Evolutionary conservation across 163 green algal species (phyloP), one percentile per base, ranked within the genome.

Genomic region (Prototheca cutis): DNA sequence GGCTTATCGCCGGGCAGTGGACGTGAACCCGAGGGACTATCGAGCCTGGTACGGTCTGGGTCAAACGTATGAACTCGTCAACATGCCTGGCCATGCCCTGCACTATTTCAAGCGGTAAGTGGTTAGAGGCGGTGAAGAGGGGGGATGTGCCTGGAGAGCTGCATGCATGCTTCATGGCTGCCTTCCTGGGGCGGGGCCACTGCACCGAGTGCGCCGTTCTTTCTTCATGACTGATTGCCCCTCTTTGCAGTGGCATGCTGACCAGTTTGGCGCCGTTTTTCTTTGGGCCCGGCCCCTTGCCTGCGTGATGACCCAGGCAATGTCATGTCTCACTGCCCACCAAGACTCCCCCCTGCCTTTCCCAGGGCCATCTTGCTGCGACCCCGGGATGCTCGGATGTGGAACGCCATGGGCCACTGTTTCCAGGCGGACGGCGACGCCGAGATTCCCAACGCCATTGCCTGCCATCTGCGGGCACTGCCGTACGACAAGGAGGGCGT

Each of bases 61-160:
- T 4, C 93, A 99, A 73, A 94, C 90, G 31, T 97, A 99, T 70
- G 93, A 99, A 82, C 84, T 98, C 61, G 79, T 97, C 40, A 75
- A 80, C 63, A 94, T 96, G 89, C 92, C 87, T 2, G 88, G 84
- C 62, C 96, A 97, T 58, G 93, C 93, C 4, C 70, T 98, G 51
- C 88, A 97, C 76, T 98, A 98, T 79, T 98, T 91, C 76, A 75
- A 84, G 40, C 73, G 67, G 33, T 59, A 17, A 7, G 42, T 0
- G 1, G 42, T 5, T 21, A 5, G 42, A 10, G 42, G 42, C 42
- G 13, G 42, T n/a, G n/a, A n/a, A n/a, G n/a, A n/a, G n/a, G n/a
- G n/a, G n/a, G n/a, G n/a, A n/a, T n/a, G n/a, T n/a, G n/a, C n/a
- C n/a, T n/a, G n/a, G n/a, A n/a, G n/a, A n/a, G n/a, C n/a, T n/a